phyloP scores from a whole-genome alignment of 192 early-diverging fungal genomes.

The Kickxella alabastrina region DNA sequence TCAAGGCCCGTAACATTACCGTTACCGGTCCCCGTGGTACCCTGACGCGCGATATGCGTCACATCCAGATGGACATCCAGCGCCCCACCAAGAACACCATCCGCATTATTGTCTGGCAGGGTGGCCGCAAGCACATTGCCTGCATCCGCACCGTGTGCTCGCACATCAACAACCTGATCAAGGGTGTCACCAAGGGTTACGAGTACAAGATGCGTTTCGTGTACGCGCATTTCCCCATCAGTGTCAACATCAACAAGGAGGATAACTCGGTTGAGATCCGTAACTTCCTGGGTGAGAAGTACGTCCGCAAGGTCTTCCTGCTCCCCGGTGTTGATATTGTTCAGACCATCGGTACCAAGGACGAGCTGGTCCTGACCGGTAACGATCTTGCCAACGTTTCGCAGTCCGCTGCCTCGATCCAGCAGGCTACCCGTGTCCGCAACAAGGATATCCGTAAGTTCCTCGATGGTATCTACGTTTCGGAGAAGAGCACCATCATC shows the following conservation, averaged over 20 bases:
- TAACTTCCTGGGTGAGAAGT: slow-evolving; percentile 98
- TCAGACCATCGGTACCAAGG: slow-evolving; percentile 82
- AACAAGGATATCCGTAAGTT: slow-evolving; percentile 99
- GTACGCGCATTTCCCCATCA: slow-evolving; percentile 99
- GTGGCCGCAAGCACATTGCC: slow-evolving; percentile 94
- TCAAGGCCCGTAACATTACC: slow-evolving; percentile 85
- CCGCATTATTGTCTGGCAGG: slow-evolving; percentile 90
- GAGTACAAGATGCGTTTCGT: slow-evolving; percentile 99
- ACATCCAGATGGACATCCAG: slow-evolving; percentile 90
- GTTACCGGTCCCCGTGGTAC: slow-evolving; percentile 91
- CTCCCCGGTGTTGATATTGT: slow-evolving; percentile 78
- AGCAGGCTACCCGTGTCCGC: slow-evolving; percentile 87
- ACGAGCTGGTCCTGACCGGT: slow-evolving; percentile 89
- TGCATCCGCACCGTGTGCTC: slow-evolving; percentile 97
- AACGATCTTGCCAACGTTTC: slow-evolving; percentile 95
- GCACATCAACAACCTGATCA: slow-evolving; percentile 96
- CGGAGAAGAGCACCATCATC: slow-evolving; percentile 70
- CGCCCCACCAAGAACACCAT: slow-evolving; percentile 65
- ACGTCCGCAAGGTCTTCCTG: slow-evolving; percentile 80
- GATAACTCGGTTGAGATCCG: slow-evolving; percentile 87
- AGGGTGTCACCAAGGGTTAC: slow-evolving; percentile 96
- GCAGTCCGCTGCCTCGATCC: slow-evolving; percentile 93
- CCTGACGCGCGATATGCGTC: slow-evolving; percentile 85
- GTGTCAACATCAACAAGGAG: slow-evolving; percentile 78
- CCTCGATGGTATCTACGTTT: slow-evolving; percentile 97